phyloP scores from a whole-genome alignment of 345 rosid species.

The Citrus sinensis region DVS_A1.0 CM039169.1:24672501-24673000 shows the following conservation, averaged over 20 bases:
- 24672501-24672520: no score
- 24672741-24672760: neutral
- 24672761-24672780: neutral
- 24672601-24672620: no score
- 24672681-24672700: neutral
- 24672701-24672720: neutral
- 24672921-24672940: neutral
- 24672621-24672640: neutral
- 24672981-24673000: neutral
- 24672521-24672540: no score
- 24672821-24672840: neutral
- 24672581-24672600: no score
- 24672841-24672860: neutral
- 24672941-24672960: neutral
- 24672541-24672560: no score
- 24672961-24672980: neutral
- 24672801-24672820: neutral
- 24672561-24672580: no score
- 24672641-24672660: neutral
- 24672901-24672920: neutral
- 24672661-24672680: neutral
- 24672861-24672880: neutral
- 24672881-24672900: neutral
- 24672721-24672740: neutral
- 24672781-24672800: neutral